These are phyloP conservation scores for Trypanosomatidae sp. DNA, from an alignment of 208 protist genomes.

Conservation along the genomic window DNA sequence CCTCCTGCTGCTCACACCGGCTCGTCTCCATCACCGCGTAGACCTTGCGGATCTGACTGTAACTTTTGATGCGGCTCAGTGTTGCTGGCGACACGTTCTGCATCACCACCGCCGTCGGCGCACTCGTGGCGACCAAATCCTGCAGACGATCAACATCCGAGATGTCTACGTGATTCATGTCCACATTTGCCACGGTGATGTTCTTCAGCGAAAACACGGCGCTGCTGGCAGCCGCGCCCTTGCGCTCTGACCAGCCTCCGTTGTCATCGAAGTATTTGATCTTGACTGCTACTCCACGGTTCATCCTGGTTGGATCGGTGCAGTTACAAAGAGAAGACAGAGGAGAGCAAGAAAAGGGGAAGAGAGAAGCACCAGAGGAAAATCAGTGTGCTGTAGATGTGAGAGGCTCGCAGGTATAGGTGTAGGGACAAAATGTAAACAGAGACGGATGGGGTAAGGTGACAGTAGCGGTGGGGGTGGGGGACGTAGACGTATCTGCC, in stretches of 20 bases:
- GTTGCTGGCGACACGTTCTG: slow-evolving; percentile 51
- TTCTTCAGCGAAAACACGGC: slow-evolving; percentile 33
- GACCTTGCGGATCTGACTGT: slow-evolving; percentile 47
- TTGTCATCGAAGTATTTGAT: slow-evolving; percentile 78
- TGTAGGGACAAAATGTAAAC: neutral
- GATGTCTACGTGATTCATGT: slow-evolving; percentile 42
- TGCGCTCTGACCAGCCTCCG: slow-evolving; percentile 59
- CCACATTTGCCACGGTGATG: slow-evolving; percentile 64
- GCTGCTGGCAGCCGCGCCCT: slow-evolving; percentile 20
- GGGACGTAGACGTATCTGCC: neutral
- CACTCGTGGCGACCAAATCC: slow-evolving; percentile 42
- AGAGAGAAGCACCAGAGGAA: neutral
- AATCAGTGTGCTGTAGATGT: neutral
- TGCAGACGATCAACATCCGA: slow-evolving; percentile 62
- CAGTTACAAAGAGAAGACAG: neutral
- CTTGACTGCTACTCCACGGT: slow-evolving; percentile 35
- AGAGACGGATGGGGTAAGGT: neutral
- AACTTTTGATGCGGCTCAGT: slow-evolving; percentile 61
- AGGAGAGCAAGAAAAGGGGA: neutral
- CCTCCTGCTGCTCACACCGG: slow-evolving; percentile 53
- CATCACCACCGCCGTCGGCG: slow-evolving; percentile 66
- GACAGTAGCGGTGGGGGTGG: neutral
- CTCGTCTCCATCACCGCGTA: slow-evolving; percentile 71
- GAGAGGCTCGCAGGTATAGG: neutral
- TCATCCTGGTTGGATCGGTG: slow-evolving; percentile 11